Percentiles rank a stretch among this genome's conserved stretches.
Conservation (phyloP, 108 stramenopile genomes). For the Discostella stelligeroides region DNA sequence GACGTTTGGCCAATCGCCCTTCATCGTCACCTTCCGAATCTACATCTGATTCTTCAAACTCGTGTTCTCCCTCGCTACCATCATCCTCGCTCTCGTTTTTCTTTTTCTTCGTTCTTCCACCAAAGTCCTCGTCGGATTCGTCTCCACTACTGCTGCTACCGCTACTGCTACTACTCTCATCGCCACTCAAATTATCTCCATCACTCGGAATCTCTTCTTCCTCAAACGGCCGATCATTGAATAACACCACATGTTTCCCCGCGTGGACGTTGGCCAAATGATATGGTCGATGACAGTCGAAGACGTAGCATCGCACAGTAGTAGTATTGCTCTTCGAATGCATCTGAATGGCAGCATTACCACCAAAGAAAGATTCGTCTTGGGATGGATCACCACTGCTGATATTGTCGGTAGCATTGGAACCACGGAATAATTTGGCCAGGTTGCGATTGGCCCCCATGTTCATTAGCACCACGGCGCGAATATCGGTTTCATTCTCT, state of each 20-base stretch:
- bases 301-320: conserved; percentile 57
- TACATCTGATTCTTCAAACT: conserved; percentile 44
- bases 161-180: conserved; percentile 34
- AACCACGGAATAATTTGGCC: conserved; percentile 41
- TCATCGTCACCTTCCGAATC: conserved; percentile 28
- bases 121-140: conserved; percentile 29
- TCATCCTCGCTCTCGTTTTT: conserved; percentile 28
- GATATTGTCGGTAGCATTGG: conserved; percentile 5
- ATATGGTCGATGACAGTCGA: conserved; percentile 79
- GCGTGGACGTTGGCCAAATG: conserved; percentile 84
- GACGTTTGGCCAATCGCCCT: conserved; percentile 9
- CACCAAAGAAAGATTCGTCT: background rate
- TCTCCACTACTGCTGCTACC: conserved; percentile 37
- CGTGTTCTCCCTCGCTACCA: conserved; percentile 42
- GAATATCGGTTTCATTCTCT: conserved; percentile 23
- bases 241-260: conserved; percentile 65
- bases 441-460: conserved; percentile 76
- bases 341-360: background rate
- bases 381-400: background rate
- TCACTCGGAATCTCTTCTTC: conserved; percentile 68
- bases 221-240: conserved; percentile 61
- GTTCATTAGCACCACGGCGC: conserved; percentile 73
- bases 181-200: conserved; percentile 86
- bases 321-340: background rate
- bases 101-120: conserved; percentile 6